Evolutionary conservation across 2,329 filamentous ascomycete species (phyloP), one percentile per base, ranked within the genome.

Genomic region (Colletotrichum camelliae): DNA sequence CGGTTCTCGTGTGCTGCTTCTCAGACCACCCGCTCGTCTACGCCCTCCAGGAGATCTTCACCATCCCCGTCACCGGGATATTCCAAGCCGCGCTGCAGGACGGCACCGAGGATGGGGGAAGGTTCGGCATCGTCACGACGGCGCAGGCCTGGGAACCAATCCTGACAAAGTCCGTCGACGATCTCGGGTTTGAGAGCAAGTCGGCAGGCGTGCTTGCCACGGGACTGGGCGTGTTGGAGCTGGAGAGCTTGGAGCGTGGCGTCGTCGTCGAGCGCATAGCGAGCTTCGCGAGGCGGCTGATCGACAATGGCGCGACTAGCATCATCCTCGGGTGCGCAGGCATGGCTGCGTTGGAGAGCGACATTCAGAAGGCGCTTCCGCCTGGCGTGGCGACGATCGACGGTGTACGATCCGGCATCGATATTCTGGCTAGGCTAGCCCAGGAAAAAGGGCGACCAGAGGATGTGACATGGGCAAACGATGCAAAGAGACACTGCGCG

Each of bases 1-100:
- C 29, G 18, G 70, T 76, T 15, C 58, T 76, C 7, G 60, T 76
- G 18, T 76, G 74, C 37, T 76, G 74, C n/a, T 76, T 76, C 48
- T 76, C 74, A 4, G 65, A 76, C 4, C 74, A 76, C 7, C 70
- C 74, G 3, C 70, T 76, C 13, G 70, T 76, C 7, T 33, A 60
- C 48, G 70, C 74, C 3, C 65, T 76, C 2, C 21, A 31, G 7
- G 65, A 70, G 12, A 6, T 12, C 9, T 43, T 27, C 33, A 12
- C 33, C 2, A 7, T 74, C 1, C 70, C 70, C n/a, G 16, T 74
- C 65, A 65, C 35, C 1, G 70, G 74, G 1, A 76, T 74, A 4
- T 65, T 76, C 18, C 70, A 76, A 10, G 74, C 74, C 2, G 70
- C 74, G 4, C 64, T 76, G 2, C 58, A 70, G 15, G 70, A 76